phyloP scores from a whole-genome alignment of 2,329 filamentous ascomycete genomes.

The Berkeleyomyces basicola region DNA sequence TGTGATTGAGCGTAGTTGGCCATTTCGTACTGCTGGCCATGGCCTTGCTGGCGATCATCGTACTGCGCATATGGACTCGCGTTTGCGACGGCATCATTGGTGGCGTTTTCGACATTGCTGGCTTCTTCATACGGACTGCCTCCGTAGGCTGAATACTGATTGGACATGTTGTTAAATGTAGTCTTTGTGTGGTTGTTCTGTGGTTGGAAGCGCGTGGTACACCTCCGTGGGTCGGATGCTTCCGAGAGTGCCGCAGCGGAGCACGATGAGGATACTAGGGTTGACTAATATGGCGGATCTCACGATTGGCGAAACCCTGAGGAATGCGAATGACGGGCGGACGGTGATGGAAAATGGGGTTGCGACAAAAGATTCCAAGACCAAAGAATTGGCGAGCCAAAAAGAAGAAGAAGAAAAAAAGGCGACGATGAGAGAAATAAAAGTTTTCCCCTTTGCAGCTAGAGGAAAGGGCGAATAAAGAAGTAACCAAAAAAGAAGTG shows the following conservation, averaged over 20 bases:
- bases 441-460: neutral
- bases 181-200: neutral
- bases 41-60: constrained; percentile 16
- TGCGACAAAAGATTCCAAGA: too few relatives aligned
- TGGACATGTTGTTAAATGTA: constrained; percentile 1
- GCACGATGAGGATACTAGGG: neutral
- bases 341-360: neutral
- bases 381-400: neutral
- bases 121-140: constrained; percentile 48
- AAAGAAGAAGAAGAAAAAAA: neutral
- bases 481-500: neutral
- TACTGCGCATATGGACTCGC: constrained; percentile 10
- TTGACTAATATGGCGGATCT: neutral
- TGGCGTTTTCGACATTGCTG: constrained; percentile 25
- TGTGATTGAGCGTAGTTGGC: constrained; percentile 29
- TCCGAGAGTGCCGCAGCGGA: neutral
- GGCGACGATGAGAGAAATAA: neutral
- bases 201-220: neutral
- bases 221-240: neutral
- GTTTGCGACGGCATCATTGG: neutral
- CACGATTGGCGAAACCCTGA: neutral
- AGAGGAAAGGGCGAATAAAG: neutral
- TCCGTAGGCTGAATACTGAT: constrained; percentile 41
- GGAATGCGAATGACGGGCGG: neutral
- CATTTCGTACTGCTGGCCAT: constrained; percentile 31